A percentile compares a stretch with the other conserved stretches of the same genome.
phyloP scores from a whole-genome alignment of 1,139 yeast genomes.

The Candida dubliniensis region DNA sequence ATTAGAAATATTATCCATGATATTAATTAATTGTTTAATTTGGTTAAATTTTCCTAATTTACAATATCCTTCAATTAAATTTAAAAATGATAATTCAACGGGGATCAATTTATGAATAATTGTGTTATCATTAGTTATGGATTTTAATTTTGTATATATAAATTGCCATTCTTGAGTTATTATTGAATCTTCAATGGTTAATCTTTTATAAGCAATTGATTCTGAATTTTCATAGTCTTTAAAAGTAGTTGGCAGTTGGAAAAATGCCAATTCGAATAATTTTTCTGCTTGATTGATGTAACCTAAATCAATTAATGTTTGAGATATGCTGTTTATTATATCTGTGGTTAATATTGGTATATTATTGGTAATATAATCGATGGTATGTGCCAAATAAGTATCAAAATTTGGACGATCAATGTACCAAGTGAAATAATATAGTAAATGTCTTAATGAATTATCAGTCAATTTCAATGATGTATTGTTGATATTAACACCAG shows the following conservation, averaged over 20 bases:
- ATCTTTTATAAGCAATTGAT: slow-evolving; percentile 12
- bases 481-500: not conserved
- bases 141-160: slow-evolving; percentile 21
- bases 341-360: slow-evolving; percentile 5
- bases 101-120: slow-evolving; percentile 20
- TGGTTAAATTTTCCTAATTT: slow-evolving; percentile 10
- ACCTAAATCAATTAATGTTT: slow-evolving; percentile 9
- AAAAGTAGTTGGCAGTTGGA: not conserved
- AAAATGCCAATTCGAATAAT: slow-evolving; percentile 10
- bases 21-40: slow-evolving; percentile 17
- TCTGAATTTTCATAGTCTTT: slow-evolving; percentile 9
- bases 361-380: slow-evolving; percentile 7
- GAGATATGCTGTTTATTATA: slow-evolving; percentile 12
- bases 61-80: slow-evolving; percentile 20
- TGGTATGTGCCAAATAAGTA: slow-evolving; percentile 8
- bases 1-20: slow-evolving; percentile 19
- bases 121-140: slow-evolving; percentile 24
- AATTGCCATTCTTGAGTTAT: slow-evolving; percentile 18
- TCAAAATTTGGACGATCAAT: slow-evolving; percentile 9
- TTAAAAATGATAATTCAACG: slow-evolving; percentile 29
- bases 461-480: slow-evolving; percentile 8
- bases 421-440: slow-evolving; percentile 15
- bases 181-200: slow-evolving; percentile 21
- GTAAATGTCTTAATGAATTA: slow-evolving; percentile 15
- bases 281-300: slow-evolving; percentile 12